Evolutionary conservation across 2,329 filamentous ascomycete species (phyloP).

Genomic region (Neoascochyta sp.): DNA sequence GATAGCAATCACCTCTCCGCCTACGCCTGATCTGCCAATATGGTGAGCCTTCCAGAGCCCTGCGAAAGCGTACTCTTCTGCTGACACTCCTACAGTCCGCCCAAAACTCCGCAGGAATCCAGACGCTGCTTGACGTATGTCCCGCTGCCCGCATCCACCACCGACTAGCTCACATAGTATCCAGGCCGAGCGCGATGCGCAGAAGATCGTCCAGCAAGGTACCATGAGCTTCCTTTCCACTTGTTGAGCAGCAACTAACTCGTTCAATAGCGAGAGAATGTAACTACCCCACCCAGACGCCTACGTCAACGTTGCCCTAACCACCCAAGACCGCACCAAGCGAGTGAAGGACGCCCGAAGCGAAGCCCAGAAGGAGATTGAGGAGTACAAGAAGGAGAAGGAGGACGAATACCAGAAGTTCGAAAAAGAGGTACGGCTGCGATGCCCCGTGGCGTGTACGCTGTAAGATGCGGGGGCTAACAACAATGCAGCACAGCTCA

Average conservation of each 20-base stretch:
- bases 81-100: constrained; percentile 65
- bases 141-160: constrained; percentile 22
- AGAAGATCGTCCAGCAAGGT: constrained; percentile 99
- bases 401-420: constrained; percentile 95
- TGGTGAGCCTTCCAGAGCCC: constrained; percentile 14
- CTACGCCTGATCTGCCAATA: constrained; percentile 15
- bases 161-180: constrained; percentile 37
- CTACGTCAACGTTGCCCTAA: constrained; percentile 16
- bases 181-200: constrained; percentile 94
- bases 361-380: constrained; percentile 97
- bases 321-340: constrained; percentile 76
- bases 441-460: too few relatives aligned
- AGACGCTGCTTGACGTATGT: constrained; percentile 95
- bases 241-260: too few relatives aligned
- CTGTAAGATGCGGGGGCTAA: too few relatives aligned
- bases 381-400: constrained; percentile 83
- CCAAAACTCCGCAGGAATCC: constrained; percentile 97
- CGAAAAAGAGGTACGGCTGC: constrained; percentile 67
- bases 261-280: constrained; percentile 88
- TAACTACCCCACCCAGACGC: constrained; percentile 43
- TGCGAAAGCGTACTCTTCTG: too few relatives aligned
- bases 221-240: too few relatives aligned
- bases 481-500: constrained; percentile 70
- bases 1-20: constrained; percentile 16
- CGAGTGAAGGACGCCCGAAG: constrained; percentile 93